Base-by-base conservation (phyloP, 371 early-diverging fungal species). In the Choanephora cucurbitarum region DNA sequence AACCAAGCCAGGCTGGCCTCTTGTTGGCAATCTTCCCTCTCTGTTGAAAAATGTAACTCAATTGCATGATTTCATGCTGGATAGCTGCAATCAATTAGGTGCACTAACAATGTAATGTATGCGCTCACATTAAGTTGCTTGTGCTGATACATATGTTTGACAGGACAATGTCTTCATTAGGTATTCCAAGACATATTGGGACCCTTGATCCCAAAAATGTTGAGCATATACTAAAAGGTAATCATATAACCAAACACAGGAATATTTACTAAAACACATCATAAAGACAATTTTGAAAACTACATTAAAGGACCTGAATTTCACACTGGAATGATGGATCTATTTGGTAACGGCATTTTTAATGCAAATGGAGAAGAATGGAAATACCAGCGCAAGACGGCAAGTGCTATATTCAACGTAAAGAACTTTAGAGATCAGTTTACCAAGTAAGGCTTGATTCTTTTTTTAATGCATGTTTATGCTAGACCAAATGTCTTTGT, bases 401-500 rank as follows among this genome's bases (percentile, higher is more conserved):
- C 83, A 0, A 69, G 74, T 23, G 62, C 79, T 40, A 80, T 82
- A 45, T 82, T 82, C 42, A 74, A 70, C 19, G 72, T 72, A 57
- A 77, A 75, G 48, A 81, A 80, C 17, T 81, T 81, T 64, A 66
- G 80, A 18, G 72, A 77, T 15, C 70, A 71, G n/a, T 75, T 78
- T 28, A 70, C 72, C 58, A 68, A 65, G 78, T 75, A 69, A 43
- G 64, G 40, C 19, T n/a, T 10, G 31, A 1, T 10, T 23, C 18
- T n/a, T 34, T 22, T 32, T 23, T 18, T 28, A 18, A 21, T 22
- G 9, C 11, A 40, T 45, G 33, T 52, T 23, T 31, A 6, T 28
- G n/a, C n/a, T 33, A 8, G 37, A 32, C 31, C 18, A 33, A 22
- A 18, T 15, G 14, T 43, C 39, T 28, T 28, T 28, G 28, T 28